Evolutionary conservation across 129 eudicot genomes (phyloP), one percentile per base, ranked within the genome.

Genomic region (Tagetes erecta): DNA sequence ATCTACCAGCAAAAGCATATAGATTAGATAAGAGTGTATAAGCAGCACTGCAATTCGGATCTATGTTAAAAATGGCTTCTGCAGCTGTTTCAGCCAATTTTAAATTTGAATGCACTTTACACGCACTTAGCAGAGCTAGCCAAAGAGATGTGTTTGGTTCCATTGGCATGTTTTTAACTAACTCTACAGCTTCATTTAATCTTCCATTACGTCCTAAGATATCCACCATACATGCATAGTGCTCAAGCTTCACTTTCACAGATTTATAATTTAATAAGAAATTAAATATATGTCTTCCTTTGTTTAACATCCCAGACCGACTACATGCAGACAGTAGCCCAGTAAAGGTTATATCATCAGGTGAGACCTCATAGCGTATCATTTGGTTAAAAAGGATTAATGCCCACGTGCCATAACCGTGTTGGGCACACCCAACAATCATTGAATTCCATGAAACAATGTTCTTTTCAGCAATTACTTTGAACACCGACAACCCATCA

Each of bases 351-450:
- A 92, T 84, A 37, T 80, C 94, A 84, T 92, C 96, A 12, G 90
- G 86, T 11, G 70, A 70, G 13, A 77, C 60, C 51, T 85, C 74
- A 4, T 81, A 58, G 39, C 87, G 91, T 57, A 82, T 64, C 95
- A 92, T 89, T 50, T 81, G 86, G 67, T 77, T 83, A 52, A 89
- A 87, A 59, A 89, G 66, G 27, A 78, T 46, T n/a, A 92, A 78
- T 0, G 83, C 95, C 87, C 89, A 86, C 80, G 55, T 78, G 6
- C 85, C 87, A 75, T 58, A 81, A n/a, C 98, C 98, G 20, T 89
- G 91, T 68, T 92, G 94, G n/a, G 96, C 96, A 84, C 94, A 89
- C 50, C 98, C 96, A 70, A 85, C 94, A 75, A 92, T 85, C 13
- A 86, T 77, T 14, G 96, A 49, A 70, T 92, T 92, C 98, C 98